phyloP scores from a whole-genome alignment of 805 yeast species.

The Kodamaea restingae region DNA sequence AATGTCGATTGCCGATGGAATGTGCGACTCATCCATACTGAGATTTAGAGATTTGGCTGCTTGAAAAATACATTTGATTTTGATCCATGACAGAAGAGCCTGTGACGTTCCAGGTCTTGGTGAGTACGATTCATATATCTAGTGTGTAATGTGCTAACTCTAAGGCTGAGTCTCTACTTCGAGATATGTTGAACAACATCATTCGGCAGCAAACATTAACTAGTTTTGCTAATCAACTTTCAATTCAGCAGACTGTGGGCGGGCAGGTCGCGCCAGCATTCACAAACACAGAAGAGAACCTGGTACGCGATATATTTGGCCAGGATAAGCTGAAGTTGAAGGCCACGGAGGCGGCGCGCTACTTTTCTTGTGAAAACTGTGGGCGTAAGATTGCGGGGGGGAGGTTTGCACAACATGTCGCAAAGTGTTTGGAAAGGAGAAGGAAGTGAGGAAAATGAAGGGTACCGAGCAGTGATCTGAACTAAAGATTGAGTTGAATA shows the following conservation, averaged over 20 bases:
- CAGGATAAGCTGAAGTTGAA: constrained; percentile 44
- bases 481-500: no score
- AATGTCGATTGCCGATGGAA: constrained; percentile 20
- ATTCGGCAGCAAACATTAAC: constrained; percentile 29
- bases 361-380: constrained; percentile 79
- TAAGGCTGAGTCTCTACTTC: constrained; percentile 36
- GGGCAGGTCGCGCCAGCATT: constrained; percentile 5
- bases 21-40: constrained; percentile 2
- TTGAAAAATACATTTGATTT: neutral
- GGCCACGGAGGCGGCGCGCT: constrained; percentile 45
- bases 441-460: constrained; percentile 16
- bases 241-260: constrained; percentile 17
- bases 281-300: constrained; percentile 12
- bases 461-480: no score
- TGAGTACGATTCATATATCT: constrained; percentile 11
- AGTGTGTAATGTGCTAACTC: constrained; percentile 11
- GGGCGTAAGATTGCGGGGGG: constrained; percentile 84
- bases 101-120: constrained; percentile 19
- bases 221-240: constrained; percentile 20
- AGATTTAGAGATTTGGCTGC: neutral
- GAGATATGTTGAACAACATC: constrained; percentile 31
- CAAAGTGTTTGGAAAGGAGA: constrained; percentile 81
- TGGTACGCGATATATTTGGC: constrained; percentile 45
- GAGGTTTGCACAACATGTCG: constrained; percentile 89
- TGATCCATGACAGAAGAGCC: constrained; percentile 8